Evolutionary conservation across 2,329 filamentous ascomycete genomes (phyloP), one percentile per base, ranked within the genome.

Genomic region (Xylaria sp.): DNA sequence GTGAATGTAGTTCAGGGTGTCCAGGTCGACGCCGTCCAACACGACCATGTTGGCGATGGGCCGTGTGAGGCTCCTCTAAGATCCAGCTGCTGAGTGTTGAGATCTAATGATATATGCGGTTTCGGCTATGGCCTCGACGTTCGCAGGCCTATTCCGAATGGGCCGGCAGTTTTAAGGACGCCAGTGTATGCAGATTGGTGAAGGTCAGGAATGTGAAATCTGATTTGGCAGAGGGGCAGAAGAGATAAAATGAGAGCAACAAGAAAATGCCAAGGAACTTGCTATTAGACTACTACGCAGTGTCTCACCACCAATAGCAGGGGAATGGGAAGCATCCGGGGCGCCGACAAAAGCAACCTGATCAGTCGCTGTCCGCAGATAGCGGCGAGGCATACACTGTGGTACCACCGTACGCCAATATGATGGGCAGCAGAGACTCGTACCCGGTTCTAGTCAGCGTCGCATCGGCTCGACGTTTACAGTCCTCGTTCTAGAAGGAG

Each of bases 1-100:
- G 66, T 74, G 67, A 52, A 80, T 71, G 69, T 84, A 84, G 71
- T 80, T 74, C 60, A 80, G 73, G 43, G 71, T 69, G 69, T 82
- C 77, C 65, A 80, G 77, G 67, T 83, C 76, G 72, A 78, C 69
- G 65, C 74, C 76, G 55, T 78, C 74, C 35, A 78, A 57, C 64
- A 72, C 73, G 46, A 70, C 73, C 77, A 78, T 78, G 21, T 60
- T 71, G 67, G 52, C 52, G 50, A 60, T 56, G 38, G 43, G 57
- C 49, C 40, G 28, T 21, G 38, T 67, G 43, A 53, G 53, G 57
- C 38, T 57, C 23, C 19, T 4, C 25, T 15, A n/a, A 42, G 38
- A 12, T 38, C 21, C 52, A 37, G 46, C 9, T 19, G 31, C 5
- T 23, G 33, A 12, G 19, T 11, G 11, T 17, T 56, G 38, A 28